phyloP scores from a whole-genome alignment of 139 green algal genomes.

The Desmodesmus armatus region DNA sequence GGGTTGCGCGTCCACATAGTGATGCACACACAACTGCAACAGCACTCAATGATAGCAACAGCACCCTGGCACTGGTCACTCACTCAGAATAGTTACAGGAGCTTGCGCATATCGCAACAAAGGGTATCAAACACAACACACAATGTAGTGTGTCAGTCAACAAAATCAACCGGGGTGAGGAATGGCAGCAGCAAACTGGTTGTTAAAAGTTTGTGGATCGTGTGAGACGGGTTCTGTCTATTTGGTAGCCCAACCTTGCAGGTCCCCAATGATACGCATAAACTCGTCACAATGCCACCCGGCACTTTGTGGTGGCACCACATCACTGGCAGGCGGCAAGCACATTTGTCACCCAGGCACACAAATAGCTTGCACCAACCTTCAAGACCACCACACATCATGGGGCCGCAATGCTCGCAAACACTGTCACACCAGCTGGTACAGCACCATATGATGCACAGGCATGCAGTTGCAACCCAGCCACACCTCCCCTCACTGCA shows the following conservation, averaged over 20 bases:
- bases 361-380: too few relatives aligned
- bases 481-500: neutral
- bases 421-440: too few relatives aligned
- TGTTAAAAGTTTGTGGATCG: neutral
- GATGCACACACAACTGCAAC: neutral
- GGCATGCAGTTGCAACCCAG: too few relatives aligned
- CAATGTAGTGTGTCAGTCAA: neutral
- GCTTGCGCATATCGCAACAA: neutral
- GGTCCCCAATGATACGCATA: too few relatives aligned
- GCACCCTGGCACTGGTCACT: neutral
- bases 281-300: neutral
- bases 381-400: too few relatives aligned
- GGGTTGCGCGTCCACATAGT: neutral
- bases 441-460: too few relatives aligned
- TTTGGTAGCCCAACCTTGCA: too few relatives aligned
- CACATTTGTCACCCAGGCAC: too few relatives aligned
- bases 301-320: neutral
- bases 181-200: neutral
- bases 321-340: neutral
- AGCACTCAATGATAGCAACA: neutral
- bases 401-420: too few relatives aligned
- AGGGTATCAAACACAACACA: neutral
- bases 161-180: neutral
- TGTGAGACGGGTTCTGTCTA: neutral
- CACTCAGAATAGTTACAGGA: neutral